Evolutionary conservation across 208 protist genomes (phyloP).

Genomic region (Jaenimonas drosophilae): DNA sequence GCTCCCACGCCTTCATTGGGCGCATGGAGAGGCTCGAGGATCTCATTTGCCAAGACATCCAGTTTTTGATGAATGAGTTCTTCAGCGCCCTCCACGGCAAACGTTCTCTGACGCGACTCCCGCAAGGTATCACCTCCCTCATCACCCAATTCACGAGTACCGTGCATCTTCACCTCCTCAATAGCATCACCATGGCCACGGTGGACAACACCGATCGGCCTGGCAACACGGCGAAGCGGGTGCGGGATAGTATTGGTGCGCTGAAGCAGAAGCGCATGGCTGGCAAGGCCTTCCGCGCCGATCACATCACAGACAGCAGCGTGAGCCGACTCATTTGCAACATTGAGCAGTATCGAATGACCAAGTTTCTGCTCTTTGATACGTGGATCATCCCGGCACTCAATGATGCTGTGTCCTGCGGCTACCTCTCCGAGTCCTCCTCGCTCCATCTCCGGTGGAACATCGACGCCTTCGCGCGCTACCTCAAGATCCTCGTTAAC

Average conservation of each 20-base stretch:
- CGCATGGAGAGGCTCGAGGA: conserved; percentile 54
- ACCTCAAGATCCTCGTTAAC: conserved; percentile 82
- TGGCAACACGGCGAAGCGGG: conserved; percentile 8
- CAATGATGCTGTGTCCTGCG: conserved; percentile 60
- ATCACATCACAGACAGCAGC: conserved; percentile 10
- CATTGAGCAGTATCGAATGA: conserved; percentile 65
- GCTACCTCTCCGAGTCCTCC: conserved; percentile 50
- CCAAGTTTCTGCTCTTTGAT: conserved; percentile 85
- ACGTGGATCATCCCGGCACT: conserved; percentile 78
- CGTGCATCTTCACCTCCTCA: conserved; percentile 72
- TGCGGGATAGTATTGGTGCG: conserved; percentile 18
- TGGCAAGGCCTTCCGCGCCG: conserved; percentile 9
- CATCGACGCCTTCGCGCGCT: conserved; percentile 79
- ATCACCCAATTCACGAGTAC: conserved; percentile 69
- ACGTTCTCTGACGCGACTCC: conserved; percentile 50
- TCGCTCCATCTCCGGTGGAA: conserved; percentile 82
- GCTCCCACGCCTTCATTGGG: conserved; percentile 10
- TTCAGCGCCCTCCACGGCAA: conserved; percentile 66
- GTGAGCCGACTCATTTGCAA: conserved; percentile 46
- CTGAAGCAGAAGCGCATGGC: conserved; percentile 41
- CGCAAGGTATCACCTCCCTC: conserved; percentile 64
- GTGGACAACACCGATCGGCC: background rate
- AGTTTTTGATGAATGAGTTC: conserved; percentile 73
- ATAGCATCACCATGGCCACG: conserved; percentile 5
- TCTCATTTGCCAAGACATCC: conserved; percentile 77